Conservation (phyloP, 2,329 filamentous ascomycete genomes). For the Diaporthe citriasiana region DNA sequence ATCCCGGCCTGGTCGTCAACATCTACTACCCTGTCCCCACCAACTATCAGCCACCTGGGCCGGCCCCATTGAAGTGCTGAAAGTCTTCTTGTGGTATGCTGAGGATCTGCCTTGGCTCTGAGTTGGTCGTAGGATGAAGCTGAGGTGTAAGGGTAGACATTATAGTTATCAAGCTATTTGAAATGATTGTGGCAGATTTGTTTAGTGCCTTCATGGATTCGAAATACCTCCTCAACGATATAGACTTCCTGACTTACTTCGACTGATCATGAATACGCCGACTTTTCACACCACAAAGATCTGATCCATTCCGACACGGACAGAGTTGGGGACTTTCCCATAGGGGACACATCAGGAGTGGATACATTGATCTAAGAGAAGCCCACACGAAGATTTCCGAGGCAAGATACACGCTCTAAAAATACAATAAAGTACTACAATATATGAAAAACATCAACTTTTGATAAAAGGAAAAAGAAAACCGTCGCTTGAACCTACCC, state of each 20-base stretch:
- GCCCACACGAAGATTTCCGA: background rate
- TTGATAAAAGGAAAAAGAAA: too few relatives aligned
- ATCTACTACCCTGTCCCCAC: constrained; percentile 59
- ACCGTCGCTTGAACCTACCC: background rate
- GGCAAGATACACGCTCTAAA: background rate
- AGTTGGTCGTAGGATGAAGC: too few relatives aligned
- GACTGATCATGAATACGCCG: too few relatives aligned
- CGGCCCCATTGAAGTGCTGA: constrained; percentile 43
- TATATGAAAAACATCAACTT: background rate
- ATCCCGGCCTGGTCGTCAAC: constrained; percentile 56
- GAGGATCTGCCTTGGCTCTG: background rate
- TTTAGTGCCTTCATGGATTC: too few relatives aligned
- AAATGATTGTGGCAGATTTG: background rate
- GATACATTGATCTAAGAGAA: too few relatives aligned
- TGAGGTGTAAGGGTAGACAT: background rate
- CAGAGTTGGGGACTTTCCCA: too few relatives aligned
- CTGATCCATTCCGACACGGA: too few relatives aligned
- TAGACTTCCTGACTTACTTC: too few relatives aligned
- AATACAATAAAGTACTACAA: background rate
- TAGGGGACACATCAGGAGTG: too few relatives aligned
- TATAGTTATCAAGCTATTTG: background rate
- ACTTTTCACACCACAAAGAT: too few relatives aligned
- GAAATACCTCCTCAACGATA: too few relatives aligned
- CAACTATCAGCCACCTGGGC: constrained; percentile 50
- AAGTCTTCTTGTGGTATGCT: background rate